A percentile compares a stretch with the other conserved stretches of the same genome.
Conservation (phyloP, 2,329 filamentous ascomycete genomes). For the Bipolaris victoriae region DNA sequence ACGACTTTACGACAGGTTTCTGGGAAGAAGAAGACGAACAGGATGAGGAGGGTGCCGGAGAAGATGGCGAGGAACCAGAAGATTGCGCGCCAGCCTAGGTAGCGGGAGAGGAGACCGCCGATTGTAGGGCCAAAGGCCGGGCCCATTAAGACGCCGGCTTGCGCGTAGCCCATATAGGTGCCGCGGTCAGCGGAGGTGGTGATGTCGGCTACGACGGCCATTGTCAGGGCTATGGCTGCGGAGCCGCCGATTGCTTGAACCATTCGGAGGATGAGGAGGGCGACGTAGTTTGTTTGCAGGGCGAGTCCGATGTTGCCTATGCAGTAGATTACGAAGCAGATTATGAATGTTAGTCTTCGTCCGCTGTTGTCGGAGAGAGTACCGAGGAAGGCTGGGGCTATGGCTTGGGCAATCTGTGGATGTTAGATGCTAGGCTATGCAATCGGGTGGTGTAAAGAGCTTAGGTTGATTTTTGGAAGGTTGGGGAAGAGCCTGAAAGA, state of each 20-base stretch:
- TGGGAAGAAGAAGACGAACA: slow-evolving; percentile 49
- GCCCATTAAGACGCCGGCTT: slow-evolving; percentile 55
- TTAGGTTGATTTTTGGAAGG: too few species aligned
- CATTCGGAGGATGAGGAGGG: slow-evolving; percentile 44
- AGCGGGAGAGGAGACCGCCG: slow-evolving; percentile 39
- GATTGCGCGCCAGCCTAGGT: slow-evolving; percentile 49
- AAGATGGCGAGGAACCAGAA: slow-evolving; percentile 53
- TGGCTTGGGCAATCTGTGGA: slow-evolving; percentile 53
- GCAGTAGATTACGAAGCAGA: slow-evolving; percentile 50
- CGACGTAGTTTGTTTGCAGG: slow-evolving; percentile 45
- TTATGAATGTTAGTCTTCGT: slow-evolving; percentile 58
- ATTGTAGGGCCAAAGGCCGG: slow-evolving; percentile 46
- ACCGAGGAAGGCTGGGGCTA: slow-evolving; percentile 60
- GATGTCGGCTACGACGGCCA: slow-evolving; percentile 75
- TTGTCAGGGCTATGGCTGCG: slow-evolving; percentile 62
- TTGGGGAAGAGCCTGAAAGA: too few species aligned
- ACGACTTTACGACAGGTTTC: slow-evolving; percentile 55
- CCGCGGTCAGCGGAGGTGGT: slow-evolving; percentile 73
- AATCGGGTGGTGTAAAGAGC: background rate
- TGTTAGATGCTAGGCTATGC: slow-evolving; percentile 13
- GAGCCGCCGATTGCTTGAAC: slow-evolving; percentile 51
- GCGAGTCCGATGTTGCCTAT: slow-evolving; percentile 47
- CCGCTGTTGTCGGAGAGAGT: slow-evolving; percentile 60
- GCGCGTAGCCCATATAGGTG: slow-evolving; percentile 72
- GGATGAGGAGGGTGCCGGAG: slow-evolving; percentile 44